Evolutionary conservation across 257 asterid species (phyloP), one percentile per base, ranked within the genome.

Genomic region (Asclepias syriaca): DNA sequence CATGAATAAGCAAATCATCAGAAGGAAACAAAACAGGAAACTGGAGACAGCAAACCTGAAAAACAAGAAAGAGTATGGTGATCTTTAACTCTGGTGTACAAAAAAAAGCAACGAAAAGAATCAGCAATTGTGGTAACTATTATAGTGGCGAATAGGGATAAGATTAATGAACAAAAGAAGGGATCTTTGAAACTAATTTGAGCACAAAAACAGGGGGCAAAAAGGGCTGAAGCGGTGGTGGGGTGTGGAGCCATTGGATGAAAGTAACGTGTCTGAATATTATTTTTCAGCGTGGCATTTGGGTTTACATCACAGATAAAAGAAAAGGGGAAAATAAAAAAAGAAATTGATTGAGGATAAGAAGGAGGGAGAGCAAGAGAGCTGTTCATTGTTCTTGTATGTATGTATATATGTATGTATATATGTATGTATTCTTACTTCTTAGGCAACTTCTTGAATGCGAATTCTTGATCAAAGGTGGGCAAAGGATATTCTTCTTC

Each of bases 181-280:
- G 14, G 57, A 37, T 12, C 37, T 19, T 45, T n/a, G 6, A 64
- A 32, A 61, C 40, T 7, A 40, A 19, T 34, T 34, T 27, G 19
- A 37, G 65, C 29, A 19, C 2, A 45, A 24, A 72, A 21, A 50
- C 24, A 4, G 71, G 55, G 56, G 77, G 65, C 43, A 32, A 60
- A 60, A 32, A 1, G 9, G 9, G 46, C 24, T 18, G 14, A 63
- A 51, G 60, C 55, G 76, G 71, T 34, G 16, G 77, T 73, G 77
- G 77, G 71, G n/a, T 69, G 34, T 19, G 3, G 12, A 64, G 60
- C 50, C 75, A 61, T 60, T 48, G 4, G 75, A 46, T 46, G 37
- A 8, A 37, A 3, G 45, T 22, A 73, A 73, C 77, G 71, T 73
- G 77, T 49, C 55, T 22, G 29, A 12, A 21, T 14, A 1, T 65